Percentiles rank a stretch among this genome's conserved stretches.
These are phyloP conservation scores for Eimeria tenella DNA, from an alignment of 169 alveolate species.

Conservation along the genomic window DNA sequence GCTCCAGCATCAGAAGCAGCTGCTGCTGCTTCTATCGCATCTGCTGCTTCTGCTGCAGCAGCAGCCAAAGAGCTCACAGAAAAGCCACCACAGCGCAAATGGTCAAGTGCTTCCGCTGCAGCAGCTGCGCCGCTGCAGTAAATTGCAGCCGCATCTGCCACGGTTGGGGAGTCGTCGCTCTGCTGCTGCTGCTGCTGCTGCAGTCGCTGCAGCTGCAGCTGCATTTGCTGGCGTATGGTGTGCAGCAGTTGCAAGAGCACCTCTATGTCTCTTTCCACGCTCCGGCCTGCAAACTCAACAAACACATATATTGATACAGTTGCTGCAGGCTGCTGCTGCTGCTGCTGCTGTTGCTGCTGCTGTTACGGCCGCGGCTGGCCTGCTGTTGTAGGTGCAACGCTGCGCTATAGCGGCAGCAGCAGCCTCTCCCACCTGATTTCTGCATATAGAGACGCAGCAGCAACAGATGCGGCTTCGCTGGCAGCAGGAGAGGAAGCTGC, in stretches of 20 bases:
- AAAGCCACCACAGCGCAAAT: neutral
- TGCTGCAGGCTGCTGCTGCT: neutral
- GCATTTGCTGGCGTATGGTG: slow-evolving; percentile 8
- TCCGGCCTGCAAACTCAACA: neutral
- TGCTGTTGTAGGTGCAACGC: neutral
- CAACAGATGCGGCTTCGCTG: slow-evolving; percentile 17
- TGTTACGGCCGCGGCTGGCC: neutral
- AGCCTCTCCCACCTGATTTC: neutral
- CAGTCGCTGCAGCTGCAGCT: slow-evolving; percentile 32
- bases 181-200: slow-evolving; percentile 19
- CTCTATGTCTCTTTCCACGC: slow-evolving; percentile 15
- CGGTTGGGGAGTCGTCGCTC: neutral
- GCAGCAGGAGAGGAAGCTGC: slow-evolving; percentile 47
- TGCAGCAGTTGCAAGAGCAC: slow-evolving; percentile 38
- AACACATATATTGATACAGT: neutral
- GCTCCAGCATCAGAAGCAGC: neutral
- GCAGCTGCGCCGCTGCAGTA: slow-evolving; percentile 6
- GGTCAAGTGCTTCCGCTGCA: neutral
- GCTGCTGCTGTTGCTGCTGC: slow-evolving; percentile 1
- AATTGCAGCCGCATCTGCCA: neutral
- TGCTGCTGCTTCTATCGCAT: neutral
- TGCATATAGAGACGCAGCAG: slow-evolving; percentile 29
- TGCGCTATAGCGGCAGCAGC: neutral
- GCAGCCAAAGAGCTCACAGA: neutral
- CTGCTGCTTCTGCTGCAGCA: slow-evolving; percentile 22